Evolutionary conservation across 1,284 basidiomycete species (phyloP).

Genomic region (Melampsora abietis-canadensis): DNA sequence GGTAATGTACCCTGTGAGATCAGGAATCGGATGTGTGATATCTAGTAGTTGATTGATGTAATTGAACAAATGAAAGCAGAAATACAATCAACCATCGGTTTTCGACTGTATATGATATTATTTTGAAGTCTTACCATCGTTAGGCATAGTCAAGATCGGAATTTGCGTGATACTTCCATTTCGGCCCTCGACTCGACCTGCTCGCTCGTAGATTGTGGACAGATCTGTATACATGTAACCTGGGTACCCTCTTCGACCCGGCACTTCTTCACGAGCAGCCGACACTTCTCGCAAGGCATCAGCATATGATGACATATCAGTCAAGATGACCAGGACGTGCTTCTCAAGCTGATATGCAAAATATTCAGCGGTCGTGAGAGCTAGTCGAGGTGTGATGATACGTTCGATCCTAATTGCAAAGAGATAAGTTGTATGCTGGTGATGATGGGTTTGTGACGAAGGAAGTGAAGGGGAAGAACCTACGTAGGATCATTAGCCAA

Average conservation of each 20-base stretch:
- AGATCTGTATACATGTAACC: slow-evolving; percentile 98
- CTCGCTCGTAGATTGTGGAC: slow-evolving; percentile 97
- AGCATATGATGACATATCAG: slow-evolving; percentile 98
- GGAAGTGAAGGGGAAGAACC: slow-evolving; percentile 45
- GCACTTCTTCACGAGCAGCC: slow-evolving; percentile 97
- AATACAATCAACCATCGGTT: not conserved
- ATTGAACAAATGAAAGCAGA: slow-evolving; percentile 41
- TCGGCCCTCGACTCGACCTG: slow-evolving; percentile 92
- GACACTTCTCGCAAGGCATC: slow-evolving; percentile 97
- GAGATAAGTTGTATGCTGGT: not conserved
- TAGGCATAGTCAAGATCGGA: slow-evolving; percentile 99
- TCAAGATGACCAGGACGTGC: slow-evolving; percentile 97
- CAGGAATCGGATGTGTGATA: slow-evolving; percentile 99
- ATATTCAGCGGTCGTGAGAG: slow-evolving; percentile 97
- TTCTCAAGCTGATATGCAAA: slow-evolving; percentile 99
- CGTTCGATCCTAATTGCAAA: slow-evolving; percentile 70
- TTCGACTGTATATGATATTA: slow-evolving; percentile 12
- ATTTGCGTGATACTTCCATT: slow-evolving; percentile 99
- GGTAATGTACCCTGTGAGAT: slow-evolving; percentile 98
- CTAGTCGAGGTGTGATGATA: slow-evolving; percentile 97
- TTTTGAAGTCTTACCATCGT: slow-evolving; percentile 70
- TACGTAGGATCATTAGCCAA: slow-evolving; percentile 96
- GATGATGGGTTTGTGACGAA: not conserved
- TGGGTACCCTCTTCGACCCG: slow-evolving; percentile 98
- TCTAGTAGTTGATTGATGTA: slow-evolving; percentile 59